Evolutionary conservation across 2,329 filamentous ascomycete species (phyloP).

Genomic region (Pyrenochaeta sp.): DNA sequence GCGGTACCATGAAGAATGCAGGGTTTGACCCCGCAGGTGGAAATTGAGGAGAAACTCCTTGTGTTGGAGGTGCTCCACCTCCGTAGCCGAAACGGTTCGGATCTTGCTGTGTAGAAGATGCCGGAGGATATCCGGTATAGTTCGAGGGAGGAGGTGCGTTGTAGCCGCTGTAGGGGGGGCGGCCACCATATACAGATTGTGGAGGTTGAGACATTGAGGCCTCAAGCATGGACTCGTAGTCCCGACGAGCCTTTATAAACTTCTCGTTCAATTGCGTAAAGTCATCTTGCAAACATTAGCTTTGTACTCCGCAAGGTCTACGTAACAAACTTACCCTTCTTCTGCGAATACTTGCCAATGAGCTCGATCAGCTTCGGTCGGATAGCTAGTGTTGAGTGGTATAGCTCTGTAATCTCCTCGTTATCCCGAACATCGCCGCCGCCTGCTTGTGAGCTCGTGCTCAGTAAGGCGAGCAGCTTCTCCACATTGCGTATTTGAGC

Average conservation of each 20-base stretch:
- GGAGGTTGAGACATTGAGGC: slow-evolving; percentile 96
- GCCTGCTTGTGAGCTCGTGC: slow-evolving; percentile 69
- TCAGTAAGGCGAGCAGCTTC: slow-evolving; percentile 86
- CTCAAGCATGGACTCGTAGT: slow-evolving; percentile 96
- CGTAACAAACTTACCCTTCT: slow-evolving; percentile 74
- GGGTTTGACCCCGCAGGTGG: slow-evolving; percentile 48
- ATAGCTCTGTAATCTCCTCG: slow-evolving; percentile 90
- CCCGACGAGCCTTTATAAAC: slow-evolving; percentile 96
- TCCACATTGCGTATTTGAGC: slow-evolving; percentile 80
- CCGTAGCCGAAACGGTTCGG: slow-evolving; percentile 39
- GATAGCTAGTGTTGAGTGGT: slow-evolving; percentile 93
- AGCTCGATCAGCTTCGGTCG: slow-evolving; percentile 96
- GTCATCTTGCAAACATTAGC: slow-evolving; percentile 71
- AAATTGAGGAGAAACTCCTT: slow-evolving; percentile 48
- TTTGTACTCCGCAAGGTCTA: background rate
- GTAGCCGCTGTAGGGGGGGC: slow-evolving; percentile 52
- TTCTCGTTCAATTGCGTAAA: slow-evolving; percentile 99
- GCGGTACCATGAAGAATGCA: slow-evolving; percentile 52
- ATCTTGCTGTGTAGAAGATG: slow-evolving; percentile 45
- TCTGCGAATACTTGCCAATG: slow-evolving; percentile 98
- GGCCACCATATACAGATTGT: slow-evolving; percentile 78
- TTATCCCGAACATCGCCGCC: slow-evolving; percentile 81
- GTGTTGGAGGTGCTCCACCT: slow-evolving; percentile 41
- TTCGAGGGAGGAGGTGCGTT: slow-evolving; percentile 42
- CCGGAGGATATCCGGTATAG: slow-evolving; percentile 45